Base-by-base conservation (phyloP, 805 yeast species). In the Barnettozyma sp. region DNA sequence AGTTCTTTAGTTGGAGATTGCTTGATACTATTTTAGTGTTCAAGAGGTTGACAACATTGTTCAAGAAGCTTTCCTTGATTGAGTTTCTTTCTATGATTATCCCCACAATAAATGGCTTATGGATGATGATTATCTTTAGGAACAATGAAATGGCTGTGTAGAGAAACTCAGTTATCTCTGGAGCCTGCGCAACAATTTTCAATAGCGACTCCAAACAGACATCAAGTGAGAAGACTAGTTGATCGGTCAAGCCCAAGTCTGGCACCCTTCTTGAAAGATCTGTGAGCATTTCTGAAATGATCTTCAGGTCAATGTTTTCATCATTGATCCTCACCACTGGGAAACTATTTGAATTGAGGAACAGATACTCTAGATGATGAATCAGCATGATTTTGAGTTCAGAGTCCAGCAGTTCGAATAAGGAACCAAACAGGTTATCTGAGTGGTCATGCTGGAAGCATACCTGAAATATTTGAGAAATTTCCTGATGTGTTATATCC, bases 61-160 rank as follows among this genome's bases (percentile, higher is more conserved):
- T 61, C 40, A 76, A 50, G 35, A 78, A 71, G 8, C 49, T 59
- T 37, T 71, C 71, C 28, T 68, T 59, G 34, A 67, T 60, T 19
- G 56, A 51, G 54, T 51, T 65, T 51, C 70, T 54, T 33, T 64
- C 66, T 34, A 62, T 40, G 2, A 75, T 60, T n/a, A 70, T 51
- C 6, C 65, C 60, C 13, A 71, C 70, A 25, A 78, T 55, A 14
- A 71, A 64, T 4, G 58, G 52, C 47, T 73, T 73, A 51, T 78
- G 83, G 32, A 78, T 70, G 31, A 76, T 65, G n/a, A 78, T 56
- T 12, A 78, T 71, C 38, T 76, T 62, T 39, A 77, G 59, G 40
- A 73, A 64, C 19, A 75, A 60, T 7, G 72, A 65, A 6, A 76
- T 62, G 0, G 74, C 45, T 44, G 43, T 32, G 24, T 39, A 36